Percentiles rank a stretch among this genome's conserved stretches.
Evolutionary conservation across 2,329 filamentous ascomycete species (phyloP).

Genomic region (Fusarium piperis): DNA sequence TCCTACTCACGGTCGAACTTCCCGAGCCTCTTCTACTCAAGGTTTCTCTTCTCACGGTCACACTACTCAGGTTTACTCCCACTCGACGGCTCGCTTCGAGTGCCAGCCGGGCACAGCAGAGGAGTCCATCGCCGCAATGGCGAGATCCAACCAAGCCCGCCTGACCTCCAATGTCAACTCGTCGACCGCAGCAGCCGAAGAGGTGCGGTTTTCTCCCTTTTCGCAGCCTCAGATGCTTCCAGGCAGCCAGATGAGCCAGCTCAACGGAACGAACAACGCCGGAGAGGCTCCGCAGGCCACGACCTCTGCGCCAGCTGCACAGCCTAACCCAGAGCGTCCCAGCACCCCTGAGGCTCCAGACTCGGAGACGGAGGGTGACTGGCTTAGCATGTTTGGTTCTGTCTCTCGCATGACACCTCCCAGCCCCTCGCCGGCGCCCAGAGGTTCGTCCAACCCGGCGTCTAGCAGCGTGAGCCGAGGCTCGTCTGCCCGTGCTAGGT

Average conservation of each 20-base stretch:
- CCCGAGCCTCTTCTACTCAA: neutral
- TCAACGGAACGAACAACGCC: neutral
- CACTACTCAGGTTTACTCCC: neutral
- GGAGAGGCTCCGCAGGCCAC: neutral
- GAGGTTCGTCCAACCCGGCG: neutral
- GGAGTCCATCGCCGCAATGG: constrained; percentile 20
- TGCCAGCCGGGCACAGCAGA: constrained; percentile 16
- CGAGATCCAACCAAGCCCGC: neutral
- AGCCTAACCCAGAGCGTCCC: neutral
- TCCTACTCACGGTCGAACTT: neutral
- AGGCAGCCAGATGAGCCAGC: neutral
- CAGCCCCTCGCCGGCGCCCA: constrained; percentile 34
- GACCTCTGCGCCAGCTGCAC: neutral
- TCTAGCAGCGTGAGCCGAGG: neutral
- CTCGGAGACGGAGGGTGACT: neutral
- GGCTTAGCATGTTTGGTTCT: neutral
- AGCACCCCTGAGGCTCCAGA: neutral
- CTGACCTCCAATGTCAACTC: neutral
- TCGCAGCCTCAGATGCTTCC: neutral
- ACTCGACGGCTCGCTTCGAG: constrained; percentile 21
- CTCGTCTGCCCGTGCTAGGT: neutral
- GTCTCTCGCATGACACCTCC: constrained; percentile 20
- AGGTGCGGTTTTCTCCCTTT: neutral
- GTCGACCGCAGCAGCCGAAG: neutral
- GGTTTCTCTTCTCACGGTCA: neutral